phyloP scores from a whole-genome alignment of 148 eudicot genomes.

The Oxyria digyna region DNA sequence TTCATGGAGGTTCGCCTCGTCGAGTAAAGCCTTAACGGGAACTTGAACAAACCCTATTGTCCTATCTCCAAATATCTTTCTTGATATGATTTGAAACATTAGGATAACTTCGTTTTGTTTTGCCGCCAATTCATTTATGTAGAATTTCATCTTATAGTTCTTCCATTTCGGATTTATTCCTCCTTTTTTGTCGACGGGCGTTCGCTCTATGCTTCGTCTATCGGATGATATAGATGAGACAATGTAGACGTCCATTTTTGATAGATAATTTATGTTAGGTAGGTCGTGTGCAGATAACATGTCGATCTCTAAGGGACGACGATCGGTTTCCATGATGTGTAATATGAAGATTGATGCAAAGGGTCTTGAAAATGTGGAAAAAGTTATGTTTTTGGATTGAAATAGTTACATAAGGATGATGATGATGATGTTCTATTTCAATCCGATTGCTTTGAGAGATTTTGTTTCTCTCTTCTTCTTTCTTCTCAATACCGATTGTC shows the following conservation, averaged over 20 bases:
- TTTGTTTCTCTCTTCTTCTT: not conserved
- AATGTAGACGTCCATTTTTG: conserved; percentile 3
- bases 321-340: not conserved
- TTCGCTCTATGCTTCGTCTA: not conserved
- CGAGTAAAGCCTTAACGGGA: not conserved
- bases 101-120: not conserved
- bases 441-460: not conserved
- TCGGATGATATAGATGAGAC: not conserved
- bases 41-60: conserved; percentile 4
- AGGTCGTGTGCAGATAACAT: conserved; percentile 19
- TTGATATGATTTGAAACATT: conserved; percentile 1
- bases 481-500: too few species aligned
- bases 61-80: not conserved
- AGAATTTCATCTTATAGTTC: conserved; percentile 6
- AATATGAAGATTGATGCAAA: not conserved
- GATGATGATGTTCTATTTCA: not conserved
- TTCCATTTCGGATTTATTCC: conserved; percentile 11
- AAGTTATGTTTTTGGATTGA: not conserved
- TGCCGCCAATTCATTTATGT: not conserved
- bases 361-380: not conserved
- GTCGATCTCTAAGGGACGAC: conserved; percentile 13
- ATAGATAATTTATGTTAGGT: conserved; percentile 12
- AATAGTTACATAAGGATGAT: not conserved
- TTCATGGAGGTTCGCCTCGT: not conserved
- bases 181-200: not conserved